Evolutionary conservation across 108 stramenopile genomes (phyloP).

Genomic region (Licmophora abbreviata): DNA sequence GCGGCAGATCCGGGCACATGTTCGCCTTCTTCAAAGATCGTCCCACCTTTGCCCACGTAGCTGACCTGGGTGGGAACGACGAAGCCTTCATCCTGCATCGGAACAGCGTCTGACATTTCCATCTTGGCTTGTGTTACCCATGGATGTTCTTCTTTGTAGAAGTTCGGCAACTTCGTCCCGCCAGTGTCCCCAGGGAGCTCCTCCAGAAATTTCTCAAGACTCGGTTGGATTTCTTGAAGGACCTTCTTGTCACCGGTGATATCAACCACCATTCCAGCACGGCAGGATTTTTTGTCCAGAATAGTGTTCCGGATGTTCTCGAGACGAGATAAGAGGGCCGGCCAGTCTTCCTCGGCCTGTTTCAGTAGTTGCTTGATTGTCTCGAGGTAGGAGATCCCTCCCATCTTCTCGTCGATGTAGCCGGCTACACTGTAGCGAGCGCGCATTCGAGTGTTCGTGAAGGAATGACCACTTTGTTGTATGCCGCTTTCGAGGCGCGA

Average conservation of each 20-base stretch:
- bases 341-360: slow-evolving; percentile 93
- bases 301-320: slow-evolving; percentile 80
- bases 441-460: slow-evolving; percentile 67
- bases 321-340: slow-evolving; percentile 70
- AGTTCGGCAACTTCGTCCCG: slow-evolving; percentile 57
- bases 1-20: slow-evolving; percentile 59
- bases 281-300: slow-evolving; percentile 51
- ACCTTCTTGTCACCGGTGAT: slow-evolving; percentile 83
- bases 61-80: slow-evolving; percentile 93
- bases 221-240: slow-evolving; percentile 53
- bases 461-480: slow-evolving; percentile 77
- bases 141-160: slow-evolving; percentile 66
- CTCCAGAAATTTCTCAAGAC: slow-evolving; percentile 58
- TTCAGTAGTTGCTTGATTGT: slow-evolving; percentile 70
- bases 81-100: slow-evolving; percentile 84
- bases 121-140: slow-evolving; percentile 71
- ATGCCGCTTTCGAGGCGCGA: slow-evolving; percentile 61
- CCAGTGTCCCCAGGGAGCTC: slow-evolving; percentile 61
- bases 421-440: slow-evolving; percentile 83
- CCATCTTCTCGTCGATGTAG: slow-evolving; percentile 86
- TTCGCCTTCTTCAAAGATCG: slow-evolving; percentile 81
- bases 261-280: slow-evolving; percentile 86
- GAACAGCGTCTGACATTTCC: slow-evolving; percentile 58
- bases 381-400: slow-evolving; percentile 78
- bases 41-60: slow-evolving; percentile 90